Conservation (phyloP, 31 red algal genomes). For the Asparagopsis taxiformis region DNA sequence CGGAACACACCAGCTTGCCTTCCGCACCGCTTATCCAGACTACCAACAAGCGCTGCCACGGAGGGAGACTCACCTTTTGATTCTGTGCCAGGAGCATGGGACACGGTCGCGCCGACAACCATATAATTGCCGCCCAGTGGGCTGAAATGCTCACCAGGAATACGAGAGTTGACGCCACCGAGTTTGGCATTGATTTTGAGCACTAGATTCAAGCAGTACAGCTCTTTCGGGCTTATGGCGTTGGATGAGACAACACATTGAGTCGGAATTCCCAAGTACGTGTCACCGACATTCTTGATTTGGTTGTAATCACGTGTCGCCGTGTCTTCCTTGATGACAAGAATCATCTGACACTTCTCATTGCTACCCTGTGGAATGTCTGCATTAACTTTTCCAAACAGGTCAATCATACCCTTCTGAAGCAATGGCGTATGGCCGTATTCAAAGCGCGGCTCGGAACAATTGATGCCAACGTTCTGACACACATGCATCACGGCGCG, state of each 20-base stretch:
- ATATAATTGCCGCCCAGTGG: constrained; percentile 49
- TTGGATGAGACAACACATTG: constrained; percentile 62
- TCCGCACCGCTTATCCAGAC: constrained; percentile 54
- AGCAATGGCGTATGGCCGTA: constrained; percentile 36
- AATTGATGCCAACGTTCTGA: constrained; percentile 27
- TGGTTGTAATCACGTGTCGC: constrained; percentile 65
- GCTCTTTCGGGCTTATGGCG: constrained; percentile 31
- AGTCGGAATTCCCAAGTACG: constrained; percentile 53
- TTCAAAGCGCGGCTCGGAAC: constrained; percentile 11
- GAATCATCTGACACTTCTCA: constrained; percentile 62
- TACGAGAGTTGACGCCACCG: constrained; percentile 48
- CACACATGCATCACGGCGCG: constrained; percentile 15
- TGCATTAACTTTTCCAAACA: constrained; percentile 33
- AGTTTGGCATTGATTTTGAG: constrained; percentile 85
- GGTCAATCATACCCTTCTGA: constrained; percentile 46
- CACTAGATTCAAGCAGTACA: constrained; percentile 62
- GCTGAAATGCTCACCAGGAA: constrained; percentile 43
- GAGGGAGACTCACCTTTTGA: constrained; percentile 26
- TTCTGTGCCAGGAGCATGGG: constrained; percentile 38
- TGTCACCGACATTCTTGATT: constrained; percentile 76
- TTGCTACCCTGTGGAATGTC: constrained; percentile 9
- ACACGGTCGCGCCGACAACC: constrained; percentile 62
- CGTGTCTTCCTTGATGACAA: constrained; percentile 66
- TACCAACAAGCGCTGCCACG: constrained; percentile 61
- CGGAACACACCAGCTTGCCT: constrained; percentile 42